Percentiles rank a stretch among this genome's conserved stretches.
Conservation (phyloP, 2,329 filamentous ascomycete species). For the Colletotrichum tofieldiae region DNA sequence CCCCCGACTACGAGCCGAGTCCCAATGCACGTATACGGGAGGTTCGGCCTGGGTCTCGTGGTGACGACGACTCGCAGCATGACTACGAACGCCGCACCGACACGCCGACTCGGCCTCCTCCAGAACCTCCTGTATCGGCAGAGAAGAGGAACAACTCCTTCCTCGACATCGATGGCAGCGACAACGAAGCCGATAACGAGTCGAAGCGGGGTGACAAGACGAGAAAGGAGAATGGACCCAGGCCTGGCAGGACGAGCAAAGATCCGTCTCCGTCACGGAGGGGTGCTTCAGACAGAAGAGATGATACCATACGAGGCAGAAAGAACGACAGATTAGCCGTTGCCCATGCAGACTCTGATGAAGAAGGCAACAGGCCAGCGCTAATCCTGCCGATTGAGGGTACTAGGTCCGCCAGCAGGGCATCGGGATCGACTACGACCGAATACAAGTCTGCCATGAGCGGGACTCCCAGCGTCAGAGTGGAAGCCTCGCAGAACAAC, state of each 20-base stretch:
- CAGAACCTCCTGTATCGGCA: conserved; percentile 50
- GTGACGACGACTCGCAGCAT: conserved; percentile 34
- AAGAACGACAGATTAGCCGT: conserved; percentile 44
- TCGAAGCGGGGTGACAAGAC: conserved; percentile 41
- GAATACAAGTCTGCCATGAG: conserved; percentile 58
- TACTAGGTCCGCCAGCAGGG: conserved; percentile 52
- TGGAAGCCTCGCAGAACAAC: conserved; percentile 57
- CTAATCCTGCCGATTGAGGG: conserved; percentile 62
- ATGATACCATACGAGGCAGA: conserved; percentile 37
- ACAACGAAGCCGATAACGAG: conserved; percentile 60
- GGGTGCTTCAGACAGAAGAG: conserved; percentile 10
- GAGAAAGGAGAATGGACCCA: conserved; percentile 17
- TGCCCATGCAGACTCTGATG: conserved; percentile 52
- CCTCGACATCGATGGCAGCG: conserved; percentile 66
- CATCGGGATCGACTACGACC: conserved; percentile 56
- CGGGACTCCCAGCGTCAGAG: conserved; percentile 58
- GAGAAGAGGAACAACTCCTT: conserved; percentile 64
- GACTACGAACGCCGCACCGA: conserved; percentile 45
- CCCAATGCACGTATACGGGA: conserved; percentile 79
- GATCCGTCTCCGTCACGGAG: conserved; percentile 17
- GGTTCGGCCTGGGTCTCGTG: conserved; percentile 66
- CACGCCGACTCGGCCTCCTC: conserved; percentile 55
- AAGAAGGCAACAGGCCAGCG: conserved; percentile 53
- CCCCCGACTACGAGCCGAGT: conserved; percentile 82
- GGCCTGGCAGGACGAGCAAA: conserved; percentile 36